Base-by-base conservation (phyloP, 306 rosid genomes). In the Begonia masoniana region DNA sequence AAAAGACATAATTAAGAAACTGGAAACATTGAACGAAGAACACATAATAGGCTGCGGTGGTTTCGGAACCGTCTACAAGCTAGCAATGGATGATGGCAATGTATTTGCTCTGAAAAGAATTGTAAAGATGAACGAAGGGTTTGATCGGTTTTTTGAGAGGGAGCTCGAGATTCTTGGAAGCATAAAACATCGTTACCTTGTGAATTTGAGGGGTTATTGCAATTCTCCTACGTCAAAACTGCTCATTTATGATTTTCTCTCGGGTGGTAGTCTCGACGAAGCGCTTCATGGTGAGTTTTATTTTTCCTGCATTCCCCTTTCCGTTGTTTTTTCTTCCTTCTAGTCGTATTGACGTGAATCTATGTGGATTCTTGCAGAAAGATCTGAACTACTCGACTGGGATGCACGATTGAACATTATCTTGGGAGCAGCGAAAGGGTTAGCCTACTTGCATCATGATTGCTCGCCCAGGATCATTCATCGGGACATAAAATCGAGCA, bases 381-480 rank as follows among this genome's bases (percentile, higher is more conserved):
- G 73, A 70, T 79, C 96, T 39, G 99, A 86, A 73, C 95, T 65
- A 62, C 82, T 86, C 45, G 96, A 92, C 73, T 92, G 99, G 99
- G 96, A 92, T 66, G 76, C 94, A 35, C 96, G 99, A 59, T 71
- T 91, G 78, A 91, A 86, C 66, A 83, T 92, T 62, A 79, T 86
- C 41, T 64, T 92, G 95, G 99, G 99, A 70, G 99, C 96, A 55
- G 95, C 99, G 60, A 92, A 92, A 73, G 99, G 99, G 71, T 83
- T 92, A 60, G 86, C 96, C 10, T 92, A 92, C 80, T 79, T 86
- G 86, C 99, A 86, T 68, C 99, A 92, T 56, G 99, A 92, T 74
- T 92, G 96, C 71, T 83, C 96, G 36, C 99, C 99, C 8, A 80
- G 99, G 78, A 78, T 92, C 70, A 81, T 92, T 69, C 99, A 92